Conservation (phyloP, 2,329 filamentous ascomycete genomes). For the Scedosporium minutisporum region DNA sequence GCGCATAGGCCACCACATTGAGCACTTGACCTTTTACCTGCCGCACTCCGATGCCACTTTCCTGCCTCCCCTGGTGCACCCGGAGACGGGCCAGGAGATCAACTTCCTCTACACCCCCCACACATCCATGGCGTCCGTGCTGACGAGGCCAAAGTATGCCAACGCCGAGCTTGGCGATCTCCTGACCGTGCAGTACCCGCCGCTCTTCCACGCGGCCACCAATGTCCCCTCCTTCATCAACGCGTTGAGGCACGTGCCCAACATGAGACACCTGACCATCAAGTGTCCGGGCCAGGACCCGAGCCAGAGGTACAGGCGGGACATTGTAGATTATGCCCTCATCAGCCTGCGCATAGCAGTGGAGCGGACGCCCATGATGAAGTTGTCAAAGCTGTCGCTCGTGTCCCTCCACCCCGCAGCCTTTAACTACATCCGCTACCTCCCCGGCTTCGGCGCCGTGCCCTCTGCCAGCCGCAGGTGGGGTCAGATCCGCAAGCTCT, state of each 20-base stretch:
- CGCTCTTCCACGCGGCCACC: slow-evolving; percentile 80
- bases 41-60: slow-evolving; percentile 71
- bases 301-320: slow-evolving; percentile 61
- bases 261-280: slow-evolving; percentile 65
- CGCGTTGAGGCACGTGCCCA: slow-evolving; percentile 58
- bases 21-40: slow-evolving; percentile 68
- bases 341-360: slow-evolving; percentile 78
- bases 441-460: slow-evolving; percentile 63
- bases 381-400: slow-evolving; percentile 61
- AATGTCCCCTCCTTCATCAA: slow-evolving; percentile 78
- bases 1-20: slow-evolving; percentile 68
- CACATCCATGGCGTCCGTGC: slow-evolving; percentile 50
- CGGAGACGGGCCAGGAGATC: slow-evolving; percentile 65
- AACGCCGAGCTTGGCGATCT: slow-evolving; percentile 71
- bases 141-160: slow-evolving; percentile 67
- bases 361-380: slow-evolving; percentile 59
- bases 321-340: slow-evolving; percentile 78
- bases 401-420: slow-evolving; percentile 65
- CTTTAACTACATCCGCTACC: slow-evolving; percentile 67
- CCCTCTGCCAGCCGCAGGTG: slow-evolving; percentile 65
- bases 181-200: slow-evolving; percentile 77
- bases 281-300: slow-evolving; percentile 65
- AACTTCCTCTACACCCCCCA: slow-evolving; percentile 76
- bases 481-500: slow-evolving; percentile 66
- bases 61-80: slow-evolving; percentile 74